These are phyloP conservation scores for Purpureocillium takamizusanense DNA, from an alignment of 2,329 filamentous ascomycete genomes.

Conservation along the genomic window DNA sequence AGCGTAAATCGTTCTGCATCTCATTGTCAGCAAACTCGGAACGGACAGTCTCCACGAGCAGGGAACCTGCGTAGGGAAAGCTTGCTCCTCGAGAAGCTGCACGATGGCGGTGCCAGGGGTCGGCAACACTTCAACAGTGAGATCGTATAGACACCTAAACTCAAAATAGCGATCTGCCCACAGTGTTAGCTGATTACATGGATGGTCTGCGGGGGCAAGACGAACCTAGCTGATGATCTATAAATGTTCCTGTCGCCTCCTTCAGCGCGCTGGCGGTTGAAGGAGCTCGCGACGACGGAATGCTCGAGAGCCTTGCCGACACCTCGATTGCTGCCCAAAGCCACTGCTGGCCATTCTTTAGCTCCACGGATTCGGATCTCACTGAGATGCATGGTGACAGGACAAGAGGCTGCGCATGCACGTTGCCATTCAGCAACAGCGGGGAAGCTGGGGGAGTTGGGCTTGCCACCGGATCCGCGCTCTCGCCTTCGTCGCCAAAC, in stretches of 20 bases:
- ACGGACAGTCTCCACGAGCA: neutral
- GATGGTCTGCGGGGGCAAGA: neutral
- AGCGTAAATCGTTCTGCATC: conserved; percentile 27
- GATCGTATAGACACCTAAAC: conserved; percentile 40
- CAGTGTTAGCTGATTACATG: conserved; percentile 2
- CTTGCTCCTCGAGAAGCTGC: conserved; percentile 36
- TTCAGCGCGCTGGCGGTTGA: neutral
- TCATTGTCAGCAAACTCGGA: conserved; percentile 7
- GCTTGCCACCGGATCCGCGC: neutral
- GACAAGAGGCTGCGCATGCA: conserved; percentile 12
- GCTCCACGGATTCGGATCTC: conserved; percentile 28
- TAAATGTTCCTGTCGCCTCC: conserved; percentile 5
- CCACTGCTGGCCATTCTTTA: conserved; percentile 21
- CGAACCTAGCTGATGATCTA: conserved; percentile 13
- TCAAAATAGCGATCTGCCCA: conserved; percentile 22
- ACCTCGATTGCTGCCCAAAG: conserved; percentile 44
- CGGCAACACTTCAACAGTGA: conserved; percentile 36
- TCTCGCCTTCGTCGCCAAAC: too few species aligned
- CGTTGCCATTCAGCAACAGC: neutral
- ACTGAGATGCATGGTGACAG: conserved; percentile 34
- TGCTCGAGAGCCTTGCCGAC: conserved; percentile 26
- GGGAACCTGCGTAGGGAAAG: conserved; percentile 29
- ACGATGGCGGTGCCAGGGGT: conserved; percentile 29
- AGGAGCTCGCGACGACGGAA: conserved; percentile 3
- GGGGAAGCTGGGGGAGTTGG: neutral